Percentiles rank a stretch among this genome's conserved stretches.
Evolutionary conservation across 2,329 filamentous ascomycete genomes (phyloP).

Genomic region (Pyrenochaeta sp.): DNA sequence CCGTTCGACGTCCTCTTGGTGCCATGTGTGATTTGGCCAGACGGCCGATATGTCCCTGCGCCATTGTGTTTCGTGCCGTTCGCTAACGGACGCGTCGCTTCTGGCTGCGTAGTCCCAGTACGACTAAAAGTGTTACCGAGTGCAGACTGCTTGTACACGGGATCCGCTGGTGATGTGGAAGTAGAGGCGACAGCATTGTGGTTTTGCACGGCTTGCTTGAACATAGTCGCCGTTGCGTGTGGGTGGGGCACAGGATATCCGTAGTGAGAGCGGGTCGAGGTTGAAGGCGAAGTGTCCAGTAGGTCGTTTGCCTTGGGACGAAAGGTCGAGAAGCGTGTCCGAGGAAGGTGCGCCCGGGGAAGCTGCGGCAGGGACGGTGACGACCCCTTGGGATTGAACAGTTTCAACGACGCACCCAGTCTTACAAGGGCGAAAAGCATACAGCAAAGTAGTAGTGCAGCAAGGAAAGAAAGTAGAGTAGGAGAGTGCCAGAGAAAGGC

Average conservation of each 20-base stretch:
- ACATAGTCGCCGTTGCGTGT: slow-evolving; percentile 42
- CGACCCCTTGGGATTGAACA: slow-evolving; percentile 34
- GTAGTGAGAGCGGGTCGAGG: slow-evolving; percentile 18
- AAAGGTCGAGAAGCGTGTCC: slow-evolving; percentile 24
- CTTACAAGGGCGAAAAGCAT: slow-evolving; percentile 45
- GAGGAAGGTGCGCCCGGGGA: slow-evolving; percentile 29
- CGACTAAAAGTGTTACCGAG: slow-evolving; percentile 52
- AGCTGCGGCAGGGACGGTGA: slow-evolving; percentile 26
- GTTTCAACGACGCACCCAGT: slow-evolving; percentile 46
- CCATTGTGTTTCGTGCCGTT: slow-evolving; percentile 45
- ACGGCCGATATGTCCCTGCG: slow-evolving; percentile 13
- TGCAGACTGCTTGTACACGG: slow-evolving; percentile 38
- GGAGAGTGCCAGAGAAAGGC: slow-evolving; percentile 30
- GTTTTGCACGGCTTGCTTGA: slow-evolving; percentile 52
- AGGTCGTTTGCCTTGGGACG: slow-evolving; percentile 5
- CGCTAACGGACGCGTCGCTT: slow-evolving; percentile 42
- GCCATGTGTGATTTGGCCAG: slow-evolving; percentile 35
- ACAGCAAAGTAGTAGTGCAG: slow-evolving; percentile 44
- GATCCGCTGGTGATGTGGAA: slow-evolving; percentile 32
- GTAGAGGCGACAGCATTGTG: slow-evolving; percentile 45
- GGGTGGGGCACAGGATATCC: slow-evolving; percentile 26
- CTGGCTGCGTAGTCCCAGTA: slow-evolving; percentile 41
- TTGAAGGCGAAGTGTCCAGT: not conserved
- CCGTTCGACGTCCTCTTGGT: slow-evolving; percentile 58
- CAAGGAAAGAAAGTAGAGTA: slow-evolving; percentile 35